These are phyloP conservation scores for Leishmania martiniquensis DNA, from an alignment of 208 protist genomes.

Conservation along the genomic window DNA sequence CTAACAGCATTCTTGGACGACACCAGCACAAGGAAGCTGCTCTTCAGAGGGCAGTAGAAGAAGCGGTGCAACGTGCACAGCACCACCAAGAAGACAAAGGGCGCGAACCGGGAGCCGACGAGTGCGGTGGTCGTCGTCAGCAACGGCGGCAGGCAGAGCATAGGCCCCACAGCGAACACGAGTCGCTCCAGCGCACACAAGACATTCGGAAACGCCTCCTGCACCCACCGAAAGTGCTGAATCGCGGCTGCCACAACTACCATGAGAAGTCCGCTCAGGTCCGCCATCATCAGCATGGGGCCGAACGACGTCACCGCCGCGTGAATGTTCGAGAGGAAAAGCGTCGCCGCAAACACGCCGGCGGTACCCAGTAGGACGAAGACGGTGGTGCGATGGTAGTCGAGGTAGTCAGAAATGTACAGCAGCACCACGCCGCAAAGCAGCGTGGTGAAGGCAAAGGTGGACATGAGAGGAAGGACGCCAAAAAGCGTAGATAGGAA, in stretches of 20 bases:
- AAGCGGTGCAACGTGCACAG: slow-evolving; percentile 68
- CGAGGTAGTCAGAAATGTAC: slow-evolving; percentile 85
- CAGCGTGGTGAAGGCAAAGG: slow-evolving; percentile 60
- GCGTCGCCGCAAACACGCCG: slow-evolving; percentile 42
- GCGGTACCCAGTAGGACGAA: slow-evolving; percentile 52
- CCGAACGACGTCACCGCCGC: slow-evolving; percentile 55
- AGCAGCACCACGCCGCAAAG: slow-evolving; percentile 63
- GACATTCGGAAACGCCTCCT: slow-evolving; percentile 71
- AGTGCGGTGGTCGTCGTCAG: slow-evolving; percentile 67
- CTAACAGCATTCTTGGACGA: slow-evolving; percentile 2
- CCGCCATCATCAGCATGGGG: slow-evolving; percentile 67
- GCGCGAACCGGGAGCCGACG: slow-evolving; percentile 66
- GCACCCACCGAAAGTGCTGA: slow-evolving; percentile 88
- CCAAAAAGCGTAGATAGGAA: slow-evolving; percentile 67
- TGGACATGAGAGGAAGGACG: slow-evolving; percentile 78
- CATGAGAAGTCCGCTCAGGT: slow-evolving; percentile 47
- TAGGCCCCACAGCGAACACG: slow-evolving; percentile 60
- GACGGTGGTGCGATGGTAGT: slow-evolving; percentile 60
- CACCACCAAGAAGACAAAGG: slow-evolving; percentile 57
- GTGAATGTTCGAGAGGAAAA: slow-evolving; percentile 81
- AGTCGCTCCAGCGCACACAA: slow-evolving; percentile 71
- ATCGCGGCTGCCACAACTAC: slow-evolving; percentile 42
- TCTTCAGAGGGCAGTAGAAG: slow-evolving; percentile 79
- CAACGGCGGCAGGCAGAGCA: slow-evolving; percentile 71
- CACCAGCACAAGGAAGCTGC: slow-evolving; percentile 66